Evolutionary conservation across 192 early-diverging fungal genomes (phyloP).

Genomic region (Backusella tuberculispora): DNA sequence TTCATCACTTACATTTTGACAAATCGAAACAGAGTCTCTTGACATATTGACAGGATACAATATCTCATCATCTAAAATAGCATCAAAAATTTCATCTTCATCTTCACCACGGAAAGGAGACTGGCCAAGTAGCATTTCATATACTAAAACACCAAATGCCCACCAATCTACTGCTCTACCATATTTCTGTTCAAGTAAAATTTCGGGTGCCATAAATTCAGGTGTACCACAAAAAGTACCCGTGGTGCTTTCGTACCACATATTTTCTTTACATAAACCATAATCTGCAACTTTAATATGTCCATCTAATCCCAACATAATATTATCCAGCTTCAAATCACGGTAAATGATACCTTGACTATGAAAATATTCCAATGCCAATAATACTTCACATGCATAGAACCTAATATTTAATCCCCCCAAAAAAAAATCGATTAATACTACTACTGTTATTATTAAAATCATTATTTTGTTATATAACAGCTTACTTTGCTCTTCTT

Average conservation of each 20-base stretch:
- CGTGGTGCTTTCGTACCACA: constrained; percentile 86
- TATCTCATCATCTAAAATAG: constrained; percentile 96
- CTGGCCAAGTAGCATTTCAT: constrained; percentile 91
- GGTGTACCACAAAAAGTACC: constrained; percentile 98
- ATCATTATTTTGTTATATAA: not conserved
- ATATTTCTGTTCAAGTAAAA: constrained; percentile 93
- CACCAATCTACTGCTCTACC: constrained; percentile 99
- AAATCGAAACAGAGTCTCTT: constrained; percentile 88
- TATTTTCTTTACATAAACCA: constrained; percentile 97
- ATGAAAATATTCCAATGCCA: constrained; percentile 97
- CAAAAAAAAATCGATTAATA: not conserved
- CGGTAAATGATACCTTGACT: constrained; percentile 93
- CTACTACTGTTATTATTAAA: not conserved
- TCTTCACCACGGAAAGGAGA: constrained; percentile 95
- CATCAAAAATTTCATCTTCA: constrained; percentile 98
- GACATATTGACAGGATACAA: constrained; percentile 94
- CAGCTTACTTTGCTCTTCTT: constrained; percentile 75
- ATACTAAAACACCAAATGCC: constrained; percentile 89
- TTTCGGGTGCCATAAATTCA: constrained; percentile 99
- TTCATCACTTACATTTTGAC: constrained; percentile 68
- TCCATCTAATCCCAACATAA: constrained; percentile 87
- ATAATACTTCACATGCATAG: constrained; percentile 94
- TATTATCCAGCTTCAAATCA: constrained; percentile 98
- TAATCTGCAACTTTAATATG: constrained; percentile 99
- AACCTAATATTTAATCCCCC: constrained; percentile 48